Conservation (phyloP, 352 stramenopile species). For the Phytophthora sp. region DNA sequence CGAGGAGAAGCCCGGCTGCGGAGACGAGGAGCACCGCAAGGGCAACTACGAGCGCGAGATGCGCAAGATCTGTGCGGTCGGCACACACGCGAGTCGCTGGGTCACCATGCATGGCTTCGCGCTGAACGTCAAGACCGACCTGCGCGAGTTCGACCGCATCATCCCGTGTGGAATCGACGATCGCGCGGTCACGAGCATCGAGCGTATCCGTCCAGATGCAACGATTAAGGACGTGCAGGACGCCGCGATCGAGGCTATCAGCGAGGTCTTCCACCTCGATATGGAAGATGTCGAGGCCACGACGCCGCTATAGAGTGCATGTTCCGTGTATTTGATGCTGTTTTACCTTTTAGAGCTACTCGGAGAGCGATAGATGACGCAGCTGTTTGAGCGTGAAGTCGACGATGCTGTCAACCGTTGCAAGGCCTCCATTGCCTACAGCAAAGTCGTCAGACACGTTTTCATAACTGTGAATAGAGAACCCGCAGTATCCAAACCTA, state of each 20-base stretch:
- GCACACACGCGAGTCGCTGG: conserved; percentile 95
- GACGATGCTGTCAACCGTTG: conserved; percentile 67
- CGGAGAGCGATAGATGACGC: conserved; percentile 13
- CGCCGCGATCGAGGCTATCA: conserved; percentile 66
- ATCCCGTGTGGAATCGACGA: conserved; percentile 97
- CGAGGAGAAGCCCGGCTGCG: conserved; percentile 38
- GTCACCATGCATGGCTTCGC: conserved; percentile 99
- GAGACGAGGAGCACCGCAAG: conserved; percentile 14
- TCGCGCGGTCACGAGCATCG: conserved; percentile 84
- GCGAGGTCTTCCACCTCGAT: conserved; percentile 74
- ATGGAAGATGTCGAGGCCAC: conserved; percentile 50
- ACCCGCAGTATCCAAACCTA: conserved; percentile 26
- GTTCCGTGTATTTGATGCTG: conserved; percentile 12
- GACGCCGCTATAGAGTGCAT: conserved; percentile 43
- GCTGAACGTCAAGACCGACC: conserved; percentile 95
- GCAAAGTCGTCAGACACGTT: conserved; percentile 7
- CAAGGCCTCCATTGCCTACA: conserved; percentile 71
- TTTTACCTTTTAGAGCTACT: conserved; percentile 25
- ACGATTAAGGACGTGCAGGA: conserved; percentile 69
- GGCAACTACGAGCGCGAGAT: conserved; percentile 62
- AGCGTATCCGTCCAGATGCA: conserved; percentile 52
- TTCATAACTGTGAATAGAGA: conserved; percentile 28
- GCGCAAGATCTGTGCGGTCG: conserved; percentile 97
- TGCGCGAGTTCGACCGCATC: conserved; percentile 95
- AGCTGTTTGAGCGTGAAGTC: conserved; percentile 32